A percentile compares a stretch with the other conserved stretches of the same genome.
Evolutionary conservation across 2,329 filamentous ascomycete genomes (phyloP).

Genomic region (Penicillium sclerotiorum): DNA sequence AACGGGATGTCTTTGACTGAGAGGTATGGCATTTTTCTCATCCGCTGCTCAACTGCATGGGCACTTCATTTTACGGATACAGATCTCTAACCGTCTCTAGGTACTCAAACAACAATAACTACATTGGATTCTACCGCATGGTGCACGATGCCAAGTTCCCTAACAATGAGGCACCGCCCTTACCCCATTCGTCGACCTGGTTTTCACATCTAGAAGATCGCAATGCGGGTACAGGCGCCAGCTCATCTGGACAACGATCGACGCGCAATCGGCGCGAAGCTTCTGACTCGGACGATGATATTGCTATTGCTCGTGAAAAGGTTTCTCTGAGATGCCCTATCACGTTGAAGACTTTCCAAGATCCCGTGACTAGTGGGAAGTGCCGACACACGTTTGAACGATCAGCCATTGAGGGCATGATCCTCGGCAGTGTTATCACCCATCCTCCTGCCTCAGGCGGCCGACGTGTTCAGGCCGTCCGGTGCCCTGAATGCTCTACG

Average conservation of each 20-base stretch:
- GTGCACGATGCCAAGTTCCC: constrained; percentile 63
- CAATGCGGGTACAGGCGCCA: not conserved
- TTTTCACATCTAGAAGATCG: constrained; percentile 56
- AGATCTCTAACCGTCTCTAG: constrained; percentile 19
- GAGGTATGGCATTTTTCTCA: constrained; percentile 40
- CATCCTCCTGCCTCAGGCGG: constrained; percentile 23
- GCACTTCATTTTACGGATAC: not conserved
- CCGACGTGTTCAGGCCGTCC: constrained; percentile 31
- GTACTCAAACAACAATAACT: constrained; percentile 63
- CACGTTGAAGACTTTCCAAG: constrained; percentile 48
- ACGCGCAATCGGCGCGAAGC: constrained; percentile 16
- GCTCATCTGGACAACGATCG: not conserved
- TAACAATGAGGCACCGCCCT: constrained; percentile 54
- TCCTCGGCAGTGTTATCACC: constrained; percentile 36
- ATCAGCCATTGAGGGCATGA: constrained; percentile 49
- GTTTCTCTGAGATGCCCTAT: constrained; percentile 52
- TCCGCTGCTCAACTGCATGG: constrained; percentile 17
- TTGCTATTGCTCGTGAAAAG: constrained; percentile 50
- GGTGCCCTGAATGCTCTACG: constrained; percentile 48
- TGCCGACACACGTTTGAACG: constrained; percentile 56
- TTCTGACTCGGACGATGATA: constrained; percentile 43
- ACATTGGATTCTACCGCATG: constrained; percentile 62
- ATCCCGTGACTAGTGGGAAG: constrained; percentile 52
- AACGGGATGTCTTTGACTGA: constrained; percentile 41
- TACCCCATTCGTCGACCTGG: constrained; percentile 64